Evolutionary conservation across 208 protist species (phyloP), one percentile per base, ranked within the genome.

Genomic region (Crithidia sp.): DNA sequence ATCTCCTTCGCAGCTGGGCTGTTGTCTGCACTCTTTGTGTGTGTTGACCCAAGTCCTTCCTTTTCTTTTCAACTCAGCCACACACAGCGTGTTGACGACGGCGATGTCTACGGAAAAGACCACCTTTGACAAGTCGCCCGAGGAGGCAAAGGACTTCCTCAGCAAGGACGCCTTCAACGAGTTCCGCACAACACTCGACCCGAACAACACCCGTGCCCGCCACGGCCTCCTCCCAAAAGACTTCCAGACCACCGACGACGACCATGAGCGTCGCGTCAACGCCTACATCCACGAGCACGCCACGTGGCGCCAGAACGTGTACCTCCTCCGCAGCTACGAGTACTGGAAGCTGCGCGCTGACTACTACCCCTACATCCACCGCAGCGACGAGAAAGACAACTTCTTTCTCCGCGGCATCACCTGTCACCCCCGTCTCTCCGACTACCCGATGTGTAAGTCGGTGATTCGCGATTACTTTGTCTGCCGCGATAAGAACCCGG

Each of bases 401-500:
- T 95, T 95, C 76, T 93, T 93, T 53, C 56, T 95, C 13, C 86
- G 91, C 40, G 91, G 91, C 60, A 87, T 92, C 62, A 82, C 86
- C 19, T 86, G 82, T 19, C 87, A 95, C 71, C 91, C 91, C 4
- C 81, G 88, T 4, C 85, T 95, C n/a, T 91, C 85, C 36, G 88
- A 95, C 55, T 95, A 92, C 73, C 91, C 91, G n/a, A 85, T 80
- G 71, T 95, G 91, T 67, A 89, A 89, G 68, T 64, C 78, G 14
- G 85, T 90, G 28, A 95, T 95, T 77, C 88, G 86, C 14, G 91
- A 95, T 45, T 95, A 95, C 77, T 95, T 93, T 77, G 77, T 88
- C 3, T 95, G 91, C 62, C 83, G 91, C 16, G 91, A 95, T 56
- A 68, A 77, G 50, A 88, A 93, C 59, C 84, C 79, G 13, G 65